Base-by-base conservation (phyloP, 1,139 yeast genomes). In the Pichia sp. region DNA sequence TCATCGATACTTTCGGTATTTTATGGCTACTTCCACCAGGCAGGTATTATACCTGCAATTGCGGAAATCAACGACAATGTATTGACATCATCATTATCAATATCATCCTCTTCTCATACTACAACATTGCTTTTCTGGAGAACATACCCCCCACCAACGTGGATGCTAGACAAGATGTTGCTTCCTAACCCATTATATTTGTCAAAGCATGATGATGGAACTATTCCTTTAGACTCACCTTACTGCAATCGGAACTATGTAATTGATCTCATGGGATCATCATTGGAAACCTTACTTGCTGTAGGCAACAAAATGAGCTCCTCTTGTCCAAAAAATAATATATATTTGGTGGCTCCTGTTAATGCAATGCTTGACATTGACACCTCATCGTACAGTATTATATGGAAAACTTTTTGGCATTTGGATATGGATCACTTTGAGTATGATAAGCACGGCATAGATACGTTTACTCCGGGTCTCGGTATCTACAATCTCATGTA, bases 61-160 rank as follows among this genome's bases (percentile, higher is more conserved):
- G 75, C 72, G 13, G 69, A 53, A 40, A 76, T 32, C 67, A 72
- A 49, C 54, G 8, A 15, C 8, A 67, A 42, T 61, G 26, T 11
- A 5, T 48, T 13, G 10, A 8, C 19, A 10, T 31, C 19, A 1
- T 11, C 31, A 2, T 5, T 13, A 8, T 23, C 19, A 16, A 26
- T 23, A 23, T 23, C 29, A 4, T 26, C 29, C 7, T 26, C 7
- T 26, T 26, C 29, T 26, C 29, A 26, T 26, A 23, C 49, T 3
- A 19, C 49, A 11, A 16, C 79, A 0, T 81, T 84, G 43, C 65
- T 90, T 1, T 93, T 96, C 93, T 93, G 98, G 97, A 84, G 92
- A 67, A 90, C 97, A 0, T 93, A 92, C 65, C 79, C 90, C 1
- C 98, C 98, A 0, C 98, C 99, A 0, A 78, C 89, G 3, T 92